Conservation (phyloP, 306 rosid genomes). For the Glycine latifolia region DNA sequence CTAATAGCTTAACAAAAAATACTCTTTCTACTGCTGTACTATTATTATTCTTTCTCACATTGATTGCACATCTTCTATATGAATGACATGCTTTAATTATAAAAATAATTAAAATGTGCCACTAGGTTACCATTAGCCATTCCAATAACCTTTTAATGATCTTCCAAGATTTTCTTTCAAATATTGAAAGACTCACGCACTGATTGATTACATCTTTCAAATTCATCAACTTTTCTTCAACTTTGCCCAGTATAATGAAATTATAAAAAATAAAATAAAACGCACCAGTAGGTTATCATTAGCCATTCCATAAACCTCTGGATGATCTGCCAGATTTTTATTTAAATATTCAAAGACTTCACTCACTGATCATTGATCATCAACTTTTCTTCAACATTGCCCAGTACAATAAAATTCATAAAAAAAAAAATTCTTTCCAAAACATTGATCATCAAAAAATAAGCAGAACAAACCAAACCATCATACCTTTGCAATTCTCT, state of each 20-base stretch:
- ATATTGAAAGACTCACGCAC: background rate
- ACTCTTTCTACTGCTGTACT: background rate
- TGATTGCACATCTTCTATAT: background rate
- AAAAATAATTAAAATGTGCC: constrained; percentile 10
- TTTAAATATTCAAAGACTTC: background rate
- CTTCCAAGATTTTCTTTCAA: background rate
- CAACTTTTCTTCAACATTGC: constrained; percentile 15
- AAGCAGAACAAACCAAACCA: constrained; percentile 1
- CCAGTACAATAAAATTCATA: background rate
- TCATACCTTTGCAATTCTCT: constrained; percentile 84
- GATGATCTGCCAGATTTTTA: background rate
- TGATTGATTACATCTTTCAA: constrained; percentile 40
- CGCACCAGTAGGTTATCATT: background rate
- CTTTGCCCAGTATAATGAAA: background rate
- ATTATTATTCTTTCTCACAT: constrained; percentile 36
- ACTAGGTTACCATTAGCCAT: background rate
- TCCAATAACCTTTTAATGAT: constrained; percentile 6
- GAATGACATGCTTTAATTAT: background rate
- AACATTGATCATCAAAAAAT: constrained; percentile 18
- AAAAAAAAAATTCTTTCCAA: too few relatives aligned
- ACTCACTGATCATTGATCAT: constrained; percentile 41
- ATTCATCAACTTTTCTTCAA: constrained; percentile 36
- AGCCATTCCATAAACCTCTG: background rate
- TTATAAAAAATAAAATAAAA: too few relatives aligned
- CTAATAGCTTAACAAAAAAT: too few relatives aligned